phyloP scores from a whole-genome alignment of 2,329 filamentous ascomycete species.

The Verticillium albo-atrum region DNA sequence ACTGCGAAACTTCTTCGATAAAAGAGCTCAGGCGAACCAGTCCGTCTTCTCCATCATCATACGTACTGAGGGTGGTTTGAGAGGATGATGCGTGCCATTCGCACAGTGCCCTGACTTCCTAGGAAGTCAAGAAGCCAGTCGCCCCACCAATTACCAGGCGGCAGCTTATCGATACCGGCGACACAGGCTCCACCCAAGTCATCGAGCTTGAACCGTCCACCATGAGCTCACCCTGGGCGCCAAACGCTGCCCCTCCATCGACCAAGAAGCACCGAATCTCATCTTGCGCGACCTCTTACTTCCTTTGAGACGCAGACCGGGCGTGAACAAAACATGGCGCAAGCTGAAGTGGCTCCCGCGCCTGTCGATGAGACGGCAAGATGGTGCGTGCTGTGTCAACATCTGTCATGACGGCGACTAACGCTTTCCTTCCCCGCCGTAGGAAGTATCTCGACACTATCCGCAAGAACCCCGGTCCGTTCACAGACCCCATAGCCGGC shows the following conservation, averaged over 20 bases:
- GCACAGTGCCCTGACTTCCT: neutral
- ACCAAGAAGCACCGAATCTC: neutral
- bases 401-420: neutral
- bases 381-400: slow-evolving; percentile 7
- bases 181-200: neutral
- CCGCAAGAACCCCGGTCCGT: slow-evolving; percentile 72
- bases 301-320: neutral
- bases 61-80: neutral
- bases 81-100: neutral
- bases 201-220: neutral
- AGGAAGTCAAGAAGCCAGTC: too few relatives aligned
- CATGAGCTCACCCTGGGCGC: neutral
- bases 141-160: neutral
- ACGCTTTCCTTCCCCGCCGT: neutral
- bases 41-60: neutral
- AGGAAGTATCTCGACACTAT: slow-evolving; percentile 85
- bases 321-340: neutral
- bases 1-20: too few relatives aligned
- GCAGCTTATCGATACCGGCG: neutral
- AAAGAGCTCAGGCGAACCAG: neutral
- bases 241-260: neutral
- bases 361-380: slow-evolving; percentile 8
- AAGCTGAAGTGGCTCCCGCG: neutral
- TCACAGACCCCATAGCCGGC: slow-evolving; percentile 61
- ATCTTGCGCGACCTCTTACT: neutral